Conservation (phyloP, 108 stramenopile species). For the Parietichytrium sp. region DNA sequence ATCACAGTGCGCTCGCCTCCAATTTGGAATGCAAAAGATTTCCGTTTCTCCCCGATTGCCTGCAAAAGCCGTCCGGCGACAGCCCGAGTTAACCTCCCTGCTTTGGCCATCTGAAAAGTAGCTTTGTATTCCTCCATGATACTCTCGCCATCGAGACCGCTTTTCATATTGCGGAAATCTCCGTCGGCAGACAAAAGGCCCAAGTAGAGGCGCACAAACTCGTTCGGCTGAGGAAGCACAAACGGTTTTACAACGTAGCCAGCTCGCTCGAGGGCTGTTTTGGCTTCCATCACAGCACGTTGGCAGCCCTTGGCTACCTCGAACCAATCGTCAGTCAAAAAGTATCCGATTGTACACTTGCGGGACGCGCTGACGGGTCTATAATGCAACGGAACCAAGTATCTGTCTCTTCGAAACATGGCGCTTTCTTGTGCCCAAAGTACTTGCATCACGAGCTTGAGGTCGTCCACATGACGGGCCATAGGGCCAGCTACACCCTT, state of each 20-base stretch:
- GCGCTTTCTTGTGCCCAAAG: background rate
- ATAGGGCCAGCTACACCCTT: constrained; percentile 7
- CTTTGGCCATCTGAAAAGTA: background rate
- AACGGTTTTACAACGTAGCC: constrained; percentile 54
- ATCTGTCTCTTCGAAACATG: background rate
- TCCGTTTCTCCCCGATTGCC: background rate
- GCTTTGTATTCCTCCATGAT: background rate
- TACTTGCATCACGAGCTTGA: background rate
- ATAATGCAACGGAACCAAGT: background rate
- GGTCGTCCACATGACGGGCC: constrained; percentile 24
- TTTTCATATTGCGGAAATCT: constrained; percentile 13
- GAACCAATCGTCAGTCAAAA: constrained; percentile 50
- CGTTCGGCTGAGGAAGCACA: background rate
- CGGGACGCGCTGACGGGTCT: background rate
- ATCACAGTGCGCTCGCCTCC: background rate
- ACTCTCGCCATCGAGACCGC: background rate
- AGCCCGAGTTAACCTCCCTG: too few relatives aligned
- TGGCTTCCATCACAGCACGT: constrained; percentile 49
- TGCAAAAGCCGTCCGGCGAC: background rate
- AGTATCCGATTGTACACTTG: background rate
- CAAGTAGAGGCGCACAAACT: background rate
- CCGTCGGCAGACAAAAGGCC: constrained; percentile 39
- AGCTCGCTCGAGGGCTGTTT: constrained; percentile 37
- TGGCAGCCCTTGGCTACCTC: constrained; percentile 44
- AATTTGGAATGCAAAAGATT: background rate